A percentile compares a stretch with the other conserved stretches of the same genome.
phyloP scores from a whole-genome alignment of 73 alveolate genomes.

The Paramecium biaurelia region DNA sequence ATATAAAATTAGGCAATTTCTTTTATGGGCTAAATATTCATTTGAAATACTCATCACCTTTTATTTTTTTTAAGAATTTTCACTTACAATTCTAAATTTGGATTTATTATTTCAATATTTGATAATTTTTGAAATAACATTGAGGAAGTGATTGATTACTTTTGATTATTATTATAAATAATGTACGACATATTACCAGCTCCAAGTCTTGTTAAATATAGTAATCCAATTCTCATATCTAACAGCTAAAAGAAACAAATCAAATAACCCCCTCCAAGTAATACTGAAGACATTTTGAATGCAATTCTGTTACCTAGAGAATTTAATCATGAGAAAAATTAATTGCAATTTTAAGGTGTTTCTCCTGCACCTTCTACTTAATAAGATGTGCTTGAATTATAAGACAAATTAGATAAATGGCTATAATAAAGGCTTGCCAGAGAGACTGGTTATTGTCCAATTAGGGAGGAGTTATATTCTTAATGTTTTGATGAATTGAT shows the following conservation, averaged over 20 bases:
- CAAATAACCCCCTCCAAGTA: conserved; percentile 49
- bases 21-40: not conserved
- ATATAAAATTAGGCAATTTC: not conserved
- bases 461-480: conserved; percentile 87
- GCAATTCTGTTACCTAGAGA: conserved; percentile 98
- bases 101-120: no score
- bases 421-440: conserved; percentile 76
- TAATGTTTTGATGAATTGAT: conserved; percentile 91
- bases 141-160: not conserved
- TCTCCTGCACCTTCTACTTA: conserved; percentile 70
- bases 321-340: conserved; percentile 76
- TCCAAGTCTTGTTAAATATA: conserved; percentile 43
- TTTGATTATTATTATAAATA: not conserved
- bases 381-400: conserved; percentile 63
- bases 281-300: conserved; percentile 95
- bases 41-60: not conserved
- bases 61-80: not conserved
- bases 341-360: conserved; percentile 83
- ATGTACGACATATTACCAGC: not conserved
- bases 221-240: conserved; percentile 22
- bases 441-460: conserved; percentile 91
- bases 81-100: no score
- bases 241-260: conserved; percentile 55
- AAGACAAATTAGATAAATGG: conserved; percentile 70
- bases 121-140: not conserved